Base-by-base conservation (phyloP, 345 rosid genomes). In the Acer negundo region DNA sequence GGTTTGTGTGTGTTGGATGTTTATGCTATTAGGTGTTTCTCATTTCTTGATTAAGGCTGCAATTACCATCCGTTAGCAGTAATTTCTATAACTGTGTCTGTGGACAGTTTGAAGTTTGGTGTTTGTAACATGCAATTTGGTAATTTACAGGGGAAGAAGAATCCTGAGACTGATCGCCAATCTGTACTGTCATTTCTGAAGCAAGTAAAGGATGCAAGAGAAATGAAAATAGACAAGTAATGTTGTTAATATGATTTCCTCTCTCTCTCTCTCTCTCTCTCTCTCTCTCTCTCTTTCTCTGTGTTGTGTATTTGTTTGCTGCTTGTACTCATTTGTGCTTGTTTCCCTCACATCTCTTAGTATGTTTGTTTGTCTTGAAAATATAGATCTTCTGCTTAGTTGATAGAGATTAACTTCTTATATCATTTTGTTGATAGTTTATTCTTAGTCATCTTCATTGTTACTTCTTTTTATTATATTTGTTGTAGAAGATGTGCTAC, bases 171-270 rank as follows among this genome's bases (percentile, higher is more conserved):
- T 6, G 93, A 92, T 88, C 85, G 26, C 53, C 53, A 73, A 55
- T 80, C 97, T 6, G 98, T 95, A 70, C 74, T 75, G 75, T 84
- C 79, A 15, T 92, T 95, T 82, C 80, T 95, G 70, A 75, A 86
- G 73, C 75, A 90, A 82, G 96, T 93, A 55, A 78, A 51, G 70
- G 63, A 84, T 63, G 96, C 98, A 24, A 92, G 85, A 85, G 97
- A 90, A 85, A 92, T 95, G 95, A 93, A 90, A 82, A 93, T 95
- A 12, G 98, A 95, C 87, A 93, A 90, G 99, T 93, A 81, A 71
- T 40, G 74, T 59, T 78, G 72, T 72, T 70, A 58, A 65, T 53
- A 38, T 31, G 46, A 26, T 62, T 38, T 2, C 31, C 31, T 0
- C 31, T 1, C 26, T 0, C 26, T 1, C 26, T 62, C 10, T 40